Evolutionary conservation across 768 basidiomycete species (phyloP), one percentile per base, ranked within the genome.

Genomic region (Pisolithus albus): DNA sequence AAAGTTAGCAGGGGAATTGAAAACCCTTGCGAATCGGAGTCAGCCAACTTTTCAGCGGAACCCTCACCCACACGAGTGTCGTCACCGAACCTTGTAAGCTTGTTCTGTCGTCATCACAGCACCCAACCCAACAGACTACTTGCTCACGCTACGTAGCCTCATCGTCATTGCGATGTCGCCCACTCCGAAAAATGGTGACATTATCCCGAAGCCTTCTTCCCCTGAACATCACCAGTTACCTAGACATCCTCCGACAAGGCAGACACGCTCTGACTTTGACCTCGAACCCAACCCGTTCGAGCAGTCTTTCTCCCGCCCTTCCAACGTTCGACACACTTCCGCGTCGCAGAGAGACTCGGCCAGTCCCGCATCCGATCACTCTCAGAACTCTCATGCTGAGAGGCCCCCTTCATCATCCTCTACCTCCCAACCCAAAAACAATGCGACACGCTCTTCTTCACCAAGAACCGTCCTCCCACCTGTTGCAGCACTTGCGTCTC

Each of bases 271-370:
- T 15, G 84, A 86, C 62, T 84, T 88, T 66, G 75, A 79, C 65
- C 78, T 88, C 34, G 92, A 95, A 62, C 88, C 86, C 1, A 95
- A 95, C 64, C 92, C 93, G 0, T 96, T 96, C 63, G 95, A 99
- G 64, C 89, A 92, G 70, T 93, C 90, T 49, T 98, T 98, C 66
- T 84, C 86, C 34, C 62, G 75, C 28, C 75, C 77, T 26, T 76
- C 79, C 19, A 80, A 81, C 54, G 71, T 80, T 54, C 73, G 77
- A 59, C 73, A 73, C 49, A 61, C 70, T 7, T 68, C 68, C 36
- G 62, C 65, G 19, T 57, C 66, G 46, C 67, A 64, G 46, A 61
- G 67, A 44, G 64, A 68, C 44, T 65, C 68, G 1, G 61, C 61
- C 45, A 64, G 68, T 26, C 59, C 57, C 5, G 62, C 50, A n/a